Evolutionary conservation across 495 filamentous ascomycete genomes (phyloP).

Genomic region (Penicillium macrosclerotiorum): DNA sequence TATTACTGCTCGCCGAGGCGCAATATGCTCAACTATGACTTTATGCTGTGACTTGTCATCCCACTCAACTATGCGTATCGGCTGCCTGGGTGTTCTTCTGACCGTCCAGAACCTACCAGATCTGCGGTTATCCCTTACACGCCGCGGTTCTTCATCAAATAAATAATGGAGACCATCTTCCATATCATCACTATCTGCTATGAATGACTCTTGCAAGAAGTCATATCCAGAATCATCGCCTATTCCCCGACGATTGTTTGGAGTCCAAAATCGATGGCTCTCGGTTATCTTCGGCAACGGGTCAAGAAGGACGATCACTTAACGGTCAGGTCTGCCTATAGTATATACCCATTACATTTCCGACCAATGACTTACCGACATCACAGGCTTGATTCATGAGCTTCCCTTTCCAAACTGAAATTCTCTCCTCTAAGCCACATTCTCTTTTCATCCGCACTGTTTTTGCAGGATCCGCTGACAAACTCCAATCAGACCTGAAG

Average conservation of each 20-base stretch:
- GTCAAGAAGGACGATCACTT: conserved; percentile 14
- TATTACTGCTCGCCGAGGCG: conserved; percentile 2
- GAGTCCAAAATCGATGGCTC: neutral
- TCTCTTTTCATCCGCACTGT: conserved; percentile 1
- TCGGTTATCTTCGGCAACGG: conserved; percentile 11
- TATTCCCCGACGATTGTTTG: neutral
- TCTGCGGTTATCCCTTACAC: too few species aligned
- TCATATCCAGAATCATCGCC: too few species aligned
- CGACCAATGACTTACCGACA: conserved; percentile 7
- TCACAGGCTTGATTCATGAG: neutral
- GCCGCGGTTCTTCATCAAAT: too few species aligned
- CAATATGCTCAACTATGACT: conserved; percentile 11
- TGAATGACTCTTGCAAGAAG: too few species aligned
- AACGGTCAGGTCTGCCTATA: too few species aligned
- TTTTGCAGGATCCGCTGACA: conserved; percentile 8
- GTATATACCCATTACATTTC: too few species aligned
- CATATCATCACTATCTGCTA: too few species aligned
- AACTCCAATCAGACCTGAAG: conserved; percentile 7
- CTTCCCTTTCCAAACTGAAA: conserved; percentile 10
- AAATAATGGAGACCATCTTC: too few species aligned
- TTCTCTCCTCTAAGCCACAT: conserved; percentile 13
- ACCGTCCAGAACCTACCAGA: too few species aligned
- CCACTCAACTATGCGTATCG: too few species aligned
- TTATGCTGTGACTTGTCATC: too few species aligned
- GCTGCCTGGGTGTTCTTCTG: too few species aligned